These are phyloP conservation scores for Pseudofabraea citricarpa DNA, from an alignment of 2,329 filamentous ascomycete genomes.

Conservation along the genomic window DNA sequence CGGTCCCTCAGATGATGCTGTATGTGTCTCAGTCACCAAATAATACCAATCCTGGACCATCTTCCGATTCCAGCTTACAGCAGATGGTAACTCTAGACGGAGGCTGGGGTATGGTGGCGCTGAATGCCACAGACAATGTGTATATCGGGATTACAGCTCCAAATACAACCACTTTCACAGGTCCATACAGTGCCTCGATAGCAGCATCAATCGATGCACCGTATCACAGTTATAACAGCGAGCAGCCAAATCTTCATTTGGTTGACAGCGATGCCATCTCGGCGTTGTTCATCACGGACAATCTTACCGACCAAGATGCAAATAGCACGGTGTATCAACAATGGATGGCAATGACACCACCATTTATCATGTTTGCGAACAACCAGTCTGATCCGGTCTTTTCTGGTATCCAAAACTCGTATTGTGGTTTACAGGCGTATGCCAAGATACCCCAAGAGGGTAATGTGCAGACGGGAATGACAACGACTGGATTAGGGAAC, in stretches of 20 bases:
- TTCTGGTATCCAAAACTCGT: constrained; percentile 70
- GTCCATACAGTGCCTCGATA: constrained; percentile 74
- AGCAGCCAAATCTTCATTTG: constrained; percentile 54
- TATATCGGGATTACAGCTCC: constrained; percentile 75
- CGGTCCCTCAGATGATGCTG: constrained; percentile 69
- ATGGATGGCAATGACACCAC: constrained; percentile 53
- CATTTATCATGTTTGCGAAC: constrained; percentile 76
- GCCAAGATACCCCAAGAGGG: constrained; percentile 57
- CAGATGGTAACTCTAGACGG: constrained; percentile 15
- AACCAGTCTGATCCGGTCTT: constrained; percentile 55
- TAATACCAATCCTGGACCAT: constrained; percentile 64
- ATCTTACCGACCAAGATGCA: constrained; percentile 52
- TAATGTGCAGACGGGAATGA: constrained; percentile 58
- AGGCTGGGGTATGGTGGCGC: constrained; percentile 43
- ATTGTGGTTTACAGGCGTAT: constrained; percentile 69
- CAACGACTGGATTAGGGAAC: constrained; percentile 57
- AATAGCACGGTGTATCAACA: constrained; percentile 43
- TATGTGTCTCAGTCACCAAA: constrained; percentile 65
- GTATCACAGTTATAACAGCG: constrained; percentile 60
- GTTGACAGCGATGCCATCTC: constrained; percentile 81
- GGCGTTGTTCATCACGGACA: constrained; percentile 73
- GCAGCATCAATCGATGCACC: constrained; percentile 75
- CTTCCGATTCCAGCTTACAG: constrained; percentile 16
- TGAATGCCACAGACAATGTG: constrained; percentile 60
- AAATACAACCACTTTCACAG: constrained; percentile 44